Evolutionary conservation across 2,329 filamentous ascomycete species (phyloP), one percentile per base, ranked within the genome.

Genomic region (Cladosporium sp.): DNA sequence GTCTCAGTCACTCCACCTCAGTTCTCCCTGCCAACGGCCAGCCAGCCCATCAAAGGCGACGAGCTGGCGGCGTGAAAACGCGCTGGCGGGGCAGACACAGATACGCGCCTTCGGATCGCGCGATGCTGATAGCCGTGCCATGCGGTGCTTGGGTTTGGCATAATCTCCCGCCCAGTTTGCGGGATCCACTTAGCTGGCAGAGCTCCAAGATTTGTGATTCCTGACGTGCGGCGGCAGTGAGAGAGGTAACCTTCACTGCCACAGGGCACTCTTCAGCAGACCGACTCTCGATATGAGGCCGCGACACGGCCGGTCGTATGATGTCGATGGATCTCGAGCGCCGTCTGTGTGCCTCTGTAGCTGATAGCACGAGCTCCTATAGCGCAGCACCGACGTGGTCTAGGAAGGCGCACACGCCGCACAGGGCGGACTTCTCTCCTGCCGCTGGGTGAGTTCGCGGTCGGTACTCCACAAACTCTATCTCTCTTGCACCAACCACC

Each of bases 1-100:
- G 54, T 56, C 54, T 56, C 54, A 56, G 30, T 56, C 54, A 56
- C 42, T 56, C 52, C 42, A 49, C 54, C 28, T 14, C 12, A n/a
- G 12, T 30, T 55, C 39, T 17, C 54, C 54, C 34, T 49, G 54
- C 54, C 54, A 56, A 56, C 54, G 34, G 30, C 54, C 54, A 55
- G 25, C 38, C 14, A 30, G 38, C 25, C 11, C 6, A n/a, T 36
- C 11, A 20, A 15, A 45, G 7, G 5, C 15, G 25, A 17, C 28
- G 17, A 8, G 50, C 20, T 22, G 28, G 54, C 42, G 28, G 42
- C 22, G 15, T 19, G 38, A 43, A 55, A 55, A 55, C 38, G 37
- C 14, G 54, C 54, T 49, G 54, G 54, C 54, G 34, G 42, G 42
- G 52, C 45, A 22, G 17, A 11, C 12, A 38, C n/a, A 22, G 34